Conservation (phyloP, 257 asterid species). For the Galeopsis tetrahit region DNA sequence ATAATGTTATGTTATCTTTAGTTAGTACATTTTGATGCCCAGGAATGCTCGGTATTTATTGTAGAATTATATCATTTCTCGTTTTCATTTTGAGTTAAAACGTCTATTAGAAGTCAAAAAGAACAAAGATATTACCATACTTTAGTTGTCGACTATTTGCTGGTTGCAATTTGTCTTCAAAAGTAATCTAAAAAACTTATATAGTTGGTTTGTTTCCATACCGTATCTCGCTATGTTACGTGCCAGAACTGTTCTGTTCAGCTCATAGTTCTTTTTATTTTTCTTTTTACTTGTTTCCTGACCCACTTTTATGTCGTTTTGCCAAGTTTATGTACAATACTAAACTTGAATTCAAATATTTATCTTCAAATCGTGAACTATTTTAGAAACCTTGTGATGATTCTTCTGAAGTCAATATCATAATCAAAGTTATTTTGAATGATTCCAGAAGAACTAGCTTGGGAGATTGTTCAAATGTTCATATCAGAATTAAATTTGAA, state of each 20-base stretch:
- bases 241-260: background rate
- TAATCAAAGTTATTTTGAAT: constrained; percentile 29
- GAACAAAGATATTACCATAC: background rate
- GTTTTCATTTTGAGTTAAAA: background rate
- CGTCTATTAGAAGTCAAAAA: constrained; percentile 10
- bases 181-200: constrained; percentile 10
- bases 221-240: background rate
- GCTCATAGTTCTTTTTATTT: constrained; percentile 16
- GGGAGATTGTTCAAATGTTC: constrained; percentile 75
- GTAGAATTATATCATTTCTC: background rate
- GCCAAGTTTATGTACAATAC: background rate
- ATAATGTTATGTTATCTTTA: constrained; percentile 14
- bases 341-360: background rate
- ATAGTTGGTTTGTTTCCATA: background rate
- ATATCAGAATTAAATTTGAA: constrained; percentile 62
- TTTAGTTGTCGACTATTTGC: constrained; percentile 7
- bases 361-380: constrained; percentile 15
- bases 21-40: constrained; percentile 9
- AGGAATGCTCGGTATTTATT: constrained; percentile 8
- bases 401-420: constrained; percentile 1
- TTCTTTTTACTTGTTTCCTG: background rate
- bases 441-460: constrained; percentile 66
- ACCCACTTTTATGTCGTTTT: constrained; percentile 1
- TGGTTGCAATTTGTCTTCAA: constrained; percentile 9
- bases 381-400: constrained; percentile 2